These are phyloP conservation scores for Phylloboletellus chloephorus DNA, from an alignment of 1,284 basidiomycete species.

Conservation along the genomic window DNA sequence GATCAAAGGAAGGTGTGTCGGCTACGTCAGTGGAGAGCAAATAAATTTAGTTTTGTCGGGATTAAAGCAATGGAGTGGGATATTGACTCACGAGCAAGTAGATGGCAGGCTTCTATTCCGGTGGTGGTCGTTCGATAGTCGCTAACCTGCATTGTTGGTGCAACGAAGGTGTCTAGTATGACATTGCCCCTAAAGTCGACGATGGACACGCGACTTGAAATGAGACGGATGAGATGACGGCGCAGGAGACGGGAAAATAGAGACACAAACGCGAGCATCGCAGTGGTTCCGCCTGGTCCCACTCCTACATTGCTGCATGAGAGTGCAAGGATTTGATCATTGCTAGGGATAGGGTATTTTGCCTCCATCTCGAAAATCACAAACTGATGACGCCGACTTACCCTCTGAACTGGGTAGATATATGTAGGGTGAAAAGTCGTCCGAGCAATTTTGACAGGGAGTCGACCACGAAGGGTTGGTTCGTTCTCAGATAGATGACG, in stretches of 20 bases:
- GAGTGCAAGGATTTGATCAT: slow-evolving; percentile 48
- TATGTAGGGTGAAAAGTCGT: slow-evolving; percentile 19
- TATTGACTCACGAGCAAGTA: slow-evolving; percentile 44
- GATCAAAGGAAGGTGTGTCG: slow-evolving; percentile 41
- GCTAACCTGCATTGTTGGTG: slow-evolving; percentile 63
- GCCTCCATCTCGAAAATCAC: slow-evolving; percentile 28
- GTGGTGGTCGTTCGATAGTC: slow-evolving; percentile 71
- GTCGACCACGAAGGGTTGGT: slow-evolving; percentile 11
- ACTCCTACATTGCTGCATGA: slow-evolving; percentile 66
- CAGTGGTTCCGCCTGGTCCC: slow-evolving; percentile 68
- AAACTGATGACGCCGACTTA: slow-evolving; percentile 15
- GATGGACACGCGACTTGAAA: slow-evolving; percentile 52
- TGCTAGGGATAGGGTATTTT: slow-evolving; percentile 31
- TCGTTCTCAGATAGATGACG: slow-evolving; percentile 21
- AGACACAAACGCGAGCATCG: slow-evolving; percentile 64
- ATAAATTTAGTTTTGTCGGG: not conserved
- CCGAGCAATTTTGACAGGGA: slow-evolving; percentile 17
- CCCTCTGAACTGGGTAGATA: slow-evolving; percentile 21
- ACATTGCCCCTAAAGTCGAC: slow-evolving; percentile 57
- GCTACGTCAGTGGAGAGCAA: slow-evolving; percentile 17
- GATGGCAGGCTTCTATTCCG: slow-evolving; percentile 55
- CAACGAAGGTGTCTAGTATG: slow-evolving; percentile 58
- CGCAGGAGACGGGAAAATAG: slow-evolving; percentile 6
- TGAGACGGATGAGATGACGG: slow-evolving; percentile 17
- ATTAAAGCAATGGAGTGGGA: slow-evolving; percentile 5